Evolutionary conservation across 1,284 basidiomycete genomes (phyloP), one percentile per base, ranked within the genome.

Genomic region (Ceratorhiza oryzae-sativae): DNA sequence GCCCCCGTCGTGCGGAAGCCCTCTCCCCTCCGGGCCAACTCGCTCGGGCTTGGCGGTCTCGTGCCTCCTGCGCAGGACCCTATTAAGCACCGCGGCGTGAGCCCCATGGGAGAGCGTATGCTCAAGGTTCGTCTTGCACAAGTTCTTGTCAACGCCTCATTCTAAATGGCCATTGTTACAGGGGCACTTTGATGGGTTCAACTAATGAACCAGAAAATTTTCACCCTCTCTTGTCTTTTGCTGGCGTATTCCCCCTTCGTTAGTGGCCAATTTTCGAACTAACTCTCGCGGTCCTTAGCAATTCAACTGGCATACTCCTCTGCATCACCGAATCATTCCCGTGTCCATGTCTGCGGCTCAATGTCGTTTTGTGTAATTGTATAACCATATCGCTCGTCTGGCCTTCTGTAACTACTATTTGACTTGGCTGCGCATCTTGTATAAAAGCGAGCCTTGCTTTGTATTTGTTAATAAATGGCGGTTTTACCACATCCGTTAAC

Each of bases 121-220:
- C 73, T 75, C 71, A 73, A 74, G 71, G 63, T 67, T 41, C 8
- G 63, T 55, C 32, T 23, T n/a, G 23, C n/a, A 23, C 36, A 20
- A 9, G 3, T 20, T 10, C 56, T 3, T 25, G n/a, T 20, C 41
- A 3, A 13, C 2, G 13, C n/a, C 3, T 15, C 34, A 13, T 42
- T n/a, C 32, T 39, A 20, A 36, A 32, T 41, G 27, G 4, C n/a
- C 18, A 20, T 32, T 56, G 34, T n/a, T 55, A 27, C 36, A 67
- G 63, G 74, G 74, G 32, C 74, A 75, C 71, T 75, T 75, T 71
- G 74, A 75, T 51, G 74, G 74, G 42, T 75, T 75, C 56, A 41
- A 20, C 34, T 56, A 41, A 10, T n/a, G 36, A 34, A 12, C 61
- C 46, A 49, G 36, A 65, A 32, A 59, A 58, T 20, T 23, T 39